phyloP scores from a whole-genome alignment of 306 rosid species.

The Quercus berberidifolia region DNA sequence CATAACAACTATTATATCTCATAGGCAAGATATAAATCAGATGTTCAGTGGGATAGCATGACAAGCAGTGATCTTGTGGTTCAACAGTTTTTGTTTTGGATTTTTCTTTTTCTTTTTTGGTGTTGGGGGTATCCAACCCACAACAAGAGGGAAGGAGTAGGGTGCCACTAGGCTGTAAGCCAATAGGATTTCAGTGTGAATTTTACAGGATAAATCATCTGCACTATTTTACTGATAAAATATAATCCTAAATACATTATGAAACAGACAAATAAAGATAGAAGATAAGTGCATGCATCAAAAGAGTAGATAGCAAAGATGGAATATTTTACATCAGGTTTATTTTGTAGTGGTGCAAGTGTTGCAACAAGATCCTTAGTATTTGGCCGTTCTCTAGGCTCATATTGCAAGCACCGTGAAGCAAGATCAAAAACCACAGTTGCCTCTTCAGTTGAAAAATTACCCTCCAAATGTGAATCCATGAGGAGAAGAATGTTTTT shows the following conservation, averaged over 20 bases:
- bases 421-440: slow-evolving; percentile 76
- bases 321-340: slow-evolving; percentile 46
- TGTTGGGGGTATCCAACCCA: too few relatives aligned
- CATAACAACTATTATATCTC: not conserved
- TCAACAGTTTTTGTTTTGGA: not conserved
- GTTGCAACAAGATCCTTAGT: slow-evolving; percentile 54
- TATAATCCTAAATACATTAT: not conserved
- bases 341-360: slow-evolving; percentile 56
- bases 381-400: slow-evolving; percentile 76
- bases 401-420: slow-evolving; percentile 67
- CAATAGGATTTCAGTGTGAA: too few relatives aligned
- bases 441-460: slow-evolving; percentile 70
- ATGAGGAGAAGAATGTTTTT: slow-evolving; percentile 62
- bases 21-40: not conserved
- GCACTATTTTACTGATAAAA: not conserved
- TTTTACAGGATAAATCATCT: not conserved
- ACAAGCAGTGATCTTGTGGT: not conserved
- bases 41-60: not conserved
- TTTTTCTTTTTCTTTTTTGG: too few relatives aligned
- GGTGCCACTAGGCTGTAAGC: too few relatives aligned
- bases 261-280: not conserved
- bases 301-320: not conserved
- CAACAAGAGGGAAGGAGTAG: too few relatives aligned
- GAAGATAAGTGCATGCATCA: not conserved
- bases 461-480: slow-evolving; percentile 91